Evolutionary conservation across 2,329 filamentous ascomycete species (phyloP), one percentile per base, ranked within the genome.

Genomic region (Colletotrichum neosansevieriae): DNA sequence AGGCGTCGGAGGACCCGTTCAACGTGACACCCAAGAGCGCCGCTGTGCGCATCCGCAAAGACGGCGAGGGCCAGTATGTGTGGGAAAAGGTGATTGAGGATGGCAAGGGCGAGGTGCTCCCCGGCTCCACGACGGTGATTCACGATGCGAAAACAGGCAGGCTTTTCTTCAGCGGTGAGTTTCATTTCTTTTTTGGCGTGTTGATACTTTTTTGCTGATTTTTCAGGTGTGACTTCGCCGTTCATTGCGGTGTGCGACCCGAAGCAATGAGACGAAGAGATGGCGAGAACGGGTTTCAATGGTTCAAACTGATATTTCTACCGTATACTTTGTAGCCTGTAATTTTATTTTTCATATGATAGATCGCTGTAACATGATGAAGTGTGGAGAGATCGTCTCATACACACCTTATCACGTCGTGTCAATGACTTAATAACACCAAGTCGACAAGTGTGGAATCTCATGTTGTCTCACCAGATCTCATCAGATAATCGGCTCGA

Each of bases 51-150:
- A 70, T 76, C n/a, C 61, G 65, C 3, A 74, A 68, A 67, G 56
- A 65, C 7, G 45, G 42, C 2, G 53, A 59, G 12, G 57, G 67
- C 3, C 69, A 45, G n/a, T 74, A 73, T 15, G 42, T 36, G 36
- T 72, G 73, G 38, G 68, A 72, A 53, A 77, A 77, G 70, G 57
- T 75, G 3, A 61, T 77, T 7, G 75, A 77, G 63, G 75, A 77
- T 58, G 67, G 70, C 0, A 32, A 69, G 9, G 72, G 61, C 1
- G 74, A 74, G 58, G 69, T 75, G 10, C 63, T 77, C 11, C 73
- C 74, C 4, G 72, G 61, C 6, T 36, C 72, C 7, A 76, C 75
- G 21, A 72, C 70, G 0, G 75, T 71, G 7, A 58, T 76, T 15
- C 75, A 76, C 40, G 75, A 76, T 61, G 73, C 72, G 11, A 73